Conservation (phyloP, 2,329 filamentous ascomycete genomes). For the Lizonia empirigonia region DNA sequence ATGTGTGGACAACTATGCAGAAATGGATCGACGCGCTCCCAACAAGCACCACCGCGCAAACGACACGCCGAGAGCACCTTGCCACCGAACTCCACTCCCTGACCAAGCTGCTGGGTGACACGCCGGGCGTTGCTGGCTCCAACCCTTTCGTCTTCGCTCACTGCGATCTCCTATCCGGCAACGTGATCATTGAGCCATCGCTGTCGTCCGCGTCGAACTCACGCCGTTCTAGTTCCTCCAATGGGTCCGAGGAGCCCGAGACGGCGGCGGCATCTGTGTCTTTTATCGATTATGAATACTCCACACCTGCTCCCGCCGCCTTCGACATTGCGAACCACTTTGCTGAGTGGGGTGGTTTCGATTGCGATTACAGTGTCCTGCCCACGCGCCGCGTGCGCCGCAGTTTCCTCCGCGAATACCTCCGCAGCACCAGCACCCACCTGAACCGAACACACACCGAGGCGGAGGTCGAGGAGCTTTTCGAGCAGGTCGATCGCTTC, state of each 20-base stretch:
- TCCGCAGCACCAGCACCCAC: constrained; percentile 68
- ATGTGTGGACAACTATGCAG: constrained; percentile 93
- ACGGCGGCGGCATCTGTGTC: constrained; percentile 41
- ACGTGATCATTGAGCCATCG: constrained; percentile 81
- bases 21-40: constrained; percentile 93
- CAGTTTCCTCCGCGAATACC: constrained; percentile 83
- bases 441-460: constrained; percentile 50
- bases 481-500: constrained; percentile 82
- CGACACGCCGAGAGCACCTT: constrained; percentile 68
- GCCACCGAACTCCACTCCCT: constrained; percentile 76
- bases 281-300: constrained; percentile 99
- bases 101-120: constrained; percentile 73
- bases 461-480: constrained; percentile 70
- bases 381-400: constrained; percentile 78
- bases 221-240: constrained; percentile 41
- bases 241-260: constrained; percentile 38
- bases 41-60: constrained; percentile 70
- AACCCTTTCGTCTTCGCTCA: constrained; percentile 89
- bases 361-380: constrained; percentile 85
- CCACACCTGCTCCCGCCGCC: constrained; percentile 87
- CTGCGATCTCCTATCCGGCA: constrained; percentile 94
- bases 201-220: constrained; percentile 43
- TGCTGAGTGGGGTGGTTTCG: constrained; percentile 96
- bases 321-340: constrained; percentile 99
- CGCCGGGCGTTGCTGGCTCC: constrained; percentile 70